Conservation (phyloP, 2,329 filamentous ascomycete species). For the Thielaviopsis ethacetica region DNA sequence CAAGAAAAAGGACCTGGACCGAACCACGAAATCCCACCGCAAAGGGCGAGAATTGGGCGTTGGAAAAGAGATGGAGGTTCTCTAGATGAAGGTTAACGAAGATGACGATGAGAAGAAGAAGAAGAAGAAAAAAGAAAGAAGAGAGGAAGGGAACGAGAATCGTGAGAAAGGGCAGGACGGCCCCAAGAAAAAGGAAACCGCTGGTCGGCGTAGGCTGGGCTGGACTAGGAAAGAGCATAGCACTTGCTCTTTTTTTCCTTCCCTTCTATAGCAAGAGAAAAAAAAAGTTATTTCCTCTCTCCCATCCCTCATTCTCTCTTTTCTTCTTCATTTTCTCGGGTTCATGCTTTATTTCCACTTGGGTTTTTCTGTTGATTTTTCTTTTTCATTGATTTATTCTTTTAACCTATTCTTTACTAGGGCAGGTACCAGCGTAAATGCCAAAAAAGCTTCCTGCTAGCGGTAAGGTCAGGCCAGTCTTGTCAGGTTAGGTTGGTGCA, state of each 20-base stretch:
- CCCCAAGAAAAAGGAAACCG: neutral
- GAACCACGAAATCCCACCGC: slow-evolving; percentile 6
- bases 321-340: neutral
- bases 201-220: neutral
- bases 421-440: too few species aligned
- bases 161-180: neutral
- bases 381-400: too few species aligned
- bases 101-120: neutral
- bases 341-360: neutral
- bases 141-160: neutral
- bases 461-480: too few species aligned
- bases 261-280: neutral
- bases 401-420: too few species aligned
- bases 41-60: slow-evolving; percentile 2
- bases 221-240: neutral
- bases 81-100: neutral
- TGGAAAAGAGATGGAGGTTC: neutral
- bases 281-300: neutral
- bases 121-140: neutral
- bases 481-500: too few species aligned
- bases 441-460: too few species aligned
- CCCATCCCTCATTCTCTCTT: neutral
- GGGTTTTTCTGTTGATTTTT: neutral
- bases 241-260: neutral
- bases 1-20: neutral